Conservation (phyloP, 2,329 filamentous ascomycete species). For the Colletotrichum phormii region DNA sequence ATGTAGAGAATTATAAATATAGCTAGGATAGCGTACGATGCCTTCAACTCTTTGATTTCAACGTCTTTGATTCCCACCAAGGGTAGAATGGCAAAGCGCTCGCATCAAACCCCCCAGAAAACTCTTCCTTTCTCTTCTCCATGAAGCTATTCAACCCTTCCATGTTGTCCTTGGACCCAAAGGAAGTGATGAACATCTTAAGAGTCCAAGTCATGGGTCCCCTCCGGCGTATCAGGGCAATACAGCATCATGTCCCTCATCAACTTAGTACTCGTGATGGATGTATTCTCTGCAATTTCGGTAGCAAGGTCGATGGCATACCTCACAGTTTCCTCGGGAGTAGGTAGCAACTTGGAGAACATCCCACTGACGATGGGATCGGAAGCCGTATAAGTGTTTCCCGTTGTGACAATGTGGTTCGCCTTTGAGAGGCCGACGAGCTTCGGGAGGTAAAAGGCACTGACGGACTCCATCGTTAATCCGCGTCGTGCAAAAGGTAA, state of each 20-base stretch:
- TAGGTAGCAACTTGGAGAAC: too few species aligned
- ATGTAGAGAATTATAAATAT: too few species aligned
- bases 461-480: slow-evolving; percentile 36
- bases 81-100: slow-evolving; percentile 6
- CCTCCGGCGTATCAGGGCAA: slow-evolving; percentile 15
- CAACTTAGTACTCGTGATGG: slow-evolving; percentile 30
- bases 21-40: too few species aligned
- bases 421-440: slow-evolving; percentile 33
- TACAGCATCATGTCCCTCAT: slow-evolving; percentile 35
- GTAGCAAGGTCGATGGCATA: too few species aligned
- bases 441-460: slow-evolving; percentile 36
- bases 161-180: background rate
- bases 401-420: slow-evolving; percentile 34
- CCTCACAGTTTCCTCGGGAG: too few species aligned
- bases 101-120: background rate
- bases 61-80: background rate
- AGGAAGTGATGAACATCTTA: background rate
- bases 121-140: background rate
- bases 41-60: background rate
- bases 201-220: slow-evolving; percentile 21
- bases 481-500: slow-evolving; percentile 37
- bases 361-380: slow-evolving; percentile 6
- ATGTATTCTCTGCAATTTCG: slow-evolving; percentile 19
- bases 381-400: slow-evolving; percentile 19
- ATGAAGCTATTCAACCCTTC: background rate